Evolutionary conservation across 768 basidiomycete genomes (phyloP).

Genomic region (Xerocomellus amylosporus): DNA sequence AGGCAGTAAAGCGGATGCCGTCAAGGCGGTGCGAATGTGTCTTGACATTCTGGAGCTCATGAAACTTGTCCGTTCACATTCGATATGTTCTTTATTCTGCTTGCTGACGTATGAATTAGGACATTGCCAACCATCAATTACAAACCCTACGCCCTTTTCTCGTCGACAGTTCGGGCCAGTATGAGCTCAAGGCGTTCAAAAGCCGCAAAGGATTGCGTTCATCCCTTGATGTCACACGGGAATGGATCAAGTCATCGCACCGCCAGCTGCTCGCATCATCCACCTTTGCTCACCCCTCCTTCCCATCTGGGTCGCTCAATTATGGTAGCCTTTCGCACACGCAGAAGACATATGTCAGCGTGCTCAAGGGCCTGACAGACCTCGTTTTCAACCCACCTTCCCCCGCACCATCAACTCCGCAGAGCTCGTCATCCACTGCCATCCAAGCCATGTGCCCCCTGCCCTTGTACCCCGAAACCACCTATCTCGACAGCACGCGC

Average conservation of each 20-base stretch:
- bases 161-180: constrained; percentile 71
- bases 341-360: constrained; percentile 48
- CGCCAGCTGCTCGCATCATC: constrained; percentile 40
- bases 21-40: constrained; percentile 75
- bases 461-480: constrained; percentile 67
- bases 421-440: constrained; percentile 30
- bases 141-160: constrained; percentile 91
- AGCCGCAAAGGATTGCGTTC: constrained; percentile 45
- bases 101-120: constrained; percentile 47
- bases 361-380: constrained; percentile 60
- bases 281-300: constrained; percentile 43
- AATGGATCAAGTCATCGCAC: constrained; percentile 63
- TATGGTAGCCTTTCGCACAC: constrained; percentile 45
- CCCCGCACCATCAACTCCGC: constrained; percentile 34
- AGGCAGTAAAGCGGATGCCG: constrained; percentile 60
- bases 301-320: constrained; percentile 40
- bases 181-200: constrained; percentile 77
- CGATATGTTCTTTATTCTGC: constrained; percentile 9
- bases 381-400: constrained; percentile 59
- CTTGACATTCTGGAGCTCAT: constrained; percentile 91
- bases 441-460: constrained; percentile 34
- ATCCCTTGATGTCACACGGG: constrained; percentile 54
- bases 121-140: constrained; percentile 95
- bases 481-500: constrained; percentile 75
- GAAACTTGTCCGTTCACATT: constrained; percentile 72